Base-by-base conservation (phyloP, 345 rosid genomes). In the Heritiera fomes region DNA sequence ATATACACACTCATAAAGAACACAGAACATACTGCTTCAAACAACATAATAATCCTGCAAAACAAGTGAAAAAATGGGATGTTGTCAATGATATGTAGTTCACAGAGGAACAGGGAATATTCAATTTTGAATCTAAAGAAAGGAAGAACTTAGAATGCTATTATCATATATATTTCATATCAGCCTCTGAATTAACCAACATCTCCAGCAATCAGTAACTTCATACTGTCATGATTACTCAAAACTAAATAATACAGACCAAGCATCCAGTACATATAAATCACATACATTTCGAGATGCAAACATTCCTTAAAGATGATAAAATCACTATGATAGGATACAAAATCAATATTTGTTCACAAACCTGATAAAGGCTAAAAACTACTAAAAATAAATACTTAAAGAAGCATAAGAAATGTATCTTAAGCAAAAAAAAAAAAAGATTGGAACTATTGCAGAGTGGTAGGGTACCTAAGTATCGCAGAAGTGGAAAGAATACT, bases 1-100 rank as follows among this genome's bases (percentile, higher is more conserved):
- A 95, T 87, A 84, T 95, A 95, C 73, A 91, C 73, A 76, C 93
- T 87, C 90, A 88, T 85, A 81, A 92, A 89, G 79, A 92, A 91
- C 75, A 85, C 92, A 68, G 97, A 93, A 79, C 94, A 89, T 81
- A 93, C 79, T 77, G 93, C 97, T 87, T 95, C 98, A 76, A 85
- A 80, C 80, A 90, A 71, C 98, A 95, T 91, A 77, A 92, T 91
- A 75, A 93, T 92, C 90, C 98, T 95, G 92, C 87, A 88, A 4
- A 78, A 63, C 46, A 77, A 67, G 53, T 49, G 41, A 30, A 50
- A 49, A 17, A 73, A 3, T 59, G 6, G 75, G 30, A 75, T 13
- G 52, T 8, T 46, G 50, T 67, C 72, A 67, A 72, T 3, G 50
- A 53, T 75, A 63, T 46, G 65, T 41, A 73, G 64, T 34, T 71